Evolutionary conservation across 768 basidiomycete species (phyloP).

Genomic region (Lactarius hengduanensis): DNA sequence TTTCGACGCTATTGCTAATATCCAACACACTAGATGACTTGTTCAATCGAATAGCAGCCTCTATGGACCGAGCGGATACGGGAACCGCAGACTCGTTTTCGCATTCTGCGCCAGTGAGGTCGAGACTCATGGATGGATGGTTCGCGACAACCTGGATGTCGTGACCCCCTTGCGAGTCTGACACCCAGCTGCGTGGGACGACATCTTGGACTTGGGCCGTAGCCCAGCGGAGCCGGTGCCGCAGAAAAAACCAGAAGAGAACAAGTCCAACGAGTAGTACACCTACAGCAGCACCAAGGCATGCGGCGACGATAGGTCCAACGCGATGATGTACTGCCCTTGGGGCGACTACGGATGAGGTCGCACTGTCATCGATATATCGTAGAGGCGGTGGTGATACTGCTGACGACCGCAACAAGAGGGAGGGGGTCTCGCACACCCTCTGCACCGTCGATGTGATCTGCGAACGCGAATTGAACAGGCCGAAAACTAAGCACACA

Average conservation of each 20-base stretch:
- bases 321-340: neutral
- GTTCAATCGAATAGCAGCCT: slow-evolving; percentile 1
- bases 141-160: slow-evolving; percentile 1
- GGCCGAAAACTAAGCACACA: neutral
- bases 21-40: slow-evolving; percentile 14
- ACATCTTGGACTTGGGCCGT: neutral
- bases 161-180: neutral
- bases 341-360: neutral
- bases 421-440: neutral
- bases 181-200: slow-evolving; percentile 7
- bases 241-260: slow-evolving; percentile 17
- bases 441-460: neutral
- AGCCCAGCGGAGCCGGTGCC: slow-evolving; percentile 6
- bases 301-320: slow-evolving; percentile 8
- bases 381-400: neutral
- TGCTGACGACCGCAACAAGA: neutral
- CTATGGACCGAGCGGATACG: neutral
- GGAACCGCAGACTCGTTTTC: neutral
- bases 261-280: slow-evolving; percentile 13
- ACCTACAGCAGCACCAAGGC: slow-evolving; percentile 6
- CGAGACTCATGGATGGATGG: slow-evolving; percentile 13
- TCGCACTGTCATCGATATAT: neutral
- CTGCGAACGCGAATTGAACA: neutral
- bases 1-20: slow-evolving; percentile 15
- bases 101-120: slow-evolving; percentile 13